Evolutionary conservation across 129 eudicot genomes (phyloP).

Genomic region (Escallonia herrerae): DNA sequence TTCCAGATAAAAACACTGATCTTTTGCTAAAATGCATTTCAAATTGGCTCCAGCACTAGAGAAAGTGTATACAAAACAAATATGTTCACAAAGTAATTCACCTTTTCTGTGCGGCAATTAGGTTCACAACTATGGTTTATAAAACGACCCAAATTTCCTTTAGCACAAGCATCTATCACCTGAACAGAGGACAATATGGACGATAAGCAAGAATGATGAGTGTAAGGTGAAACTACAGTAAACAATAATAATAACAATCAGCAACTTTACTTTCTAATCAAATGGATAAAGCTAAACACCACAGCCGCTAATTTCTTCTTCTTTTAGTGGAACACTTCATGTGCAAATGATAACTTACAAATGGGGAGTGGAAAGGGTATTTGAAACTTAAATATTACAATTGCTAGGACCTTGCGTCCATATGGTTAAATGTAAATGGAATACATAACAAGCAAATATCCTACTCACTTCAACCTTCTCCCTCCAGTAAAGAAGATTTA

Average conservation of each 20-base stretch:
- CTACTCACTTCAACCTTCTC: too few species aligned
- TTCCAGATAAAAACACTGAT: neutral
- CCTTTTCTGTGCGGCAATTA: conserved; percentile 97
- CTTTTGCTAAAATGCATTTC: neutral
- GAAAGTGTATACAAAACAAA: neutral
- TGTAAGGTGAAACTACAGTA: conserved; percentile 3
- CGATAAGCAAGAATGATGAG: neutral
- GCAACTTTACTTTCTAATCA: neutral
- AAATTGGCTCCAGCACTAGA: neutral
- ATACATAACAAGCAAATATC: too few species aligned
- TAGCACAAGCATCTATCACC: conserved; percentile 96
- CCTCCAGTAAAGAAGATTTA: too few species aligned
- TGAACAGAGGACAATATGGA: conserved; percentile 23
- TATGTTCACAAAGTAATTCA: conserved; percentile 18
- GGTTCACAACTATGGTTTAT: conserved; percentile 98
- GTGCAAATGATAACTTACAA: too few species aligned
- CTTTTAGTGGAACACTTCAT: too few species aligned
- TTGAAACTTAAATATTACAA: too few species aligned
- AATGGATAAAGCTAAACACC: neutral
- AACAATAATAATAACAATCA: neutral
- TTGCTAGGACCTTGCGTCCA: too few species aligned
- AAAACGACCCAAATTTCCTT: conserved; percentile 96
- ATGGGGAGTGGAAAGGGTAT: too few species aligned
- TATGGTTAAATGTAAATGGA: too few species aligned
- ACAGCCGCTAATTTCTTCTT: too few species aligned